phyloP scores from a whole-genome alignment of 2,329 filamentous ascomycete genomes.

The Dactylonectria estremocensis region DNA sequence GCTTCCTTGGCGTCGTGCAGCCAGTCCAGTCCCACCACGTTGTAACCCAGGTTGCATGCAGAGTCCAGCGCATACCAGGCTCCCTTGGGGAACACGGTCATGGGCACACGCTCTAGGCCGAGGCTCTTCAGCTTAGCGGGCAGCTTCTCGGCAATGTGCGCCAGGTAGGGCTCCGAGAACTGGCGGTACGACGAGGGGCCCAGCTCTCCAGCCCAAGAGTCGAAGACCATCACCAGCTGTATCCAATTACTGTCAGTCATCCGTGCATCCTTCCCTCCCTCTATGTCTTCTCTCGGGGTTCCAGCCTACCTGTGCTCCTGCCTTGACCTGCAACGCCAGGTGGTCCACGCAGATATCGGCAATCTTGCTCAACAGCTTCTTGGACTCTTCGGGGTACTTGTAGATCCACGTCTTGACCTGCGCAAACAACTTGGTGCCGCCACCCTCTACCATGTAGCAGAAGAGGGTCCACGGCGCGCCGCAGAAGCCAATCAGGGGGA shows the following conservation, averaged over 20 bases:
- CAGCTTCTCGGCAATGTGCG: conserved; percentile 85
- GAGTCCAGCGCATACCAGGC: conserved; percentile 95
- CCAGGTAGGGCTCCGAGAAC: conserved; percentile 89
- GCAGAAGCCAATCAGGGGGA: conserved; percentile 96
- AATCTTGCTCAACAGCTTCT: conserved; percentile 90
- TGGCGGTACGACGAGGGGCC: conserved; percentile 86
- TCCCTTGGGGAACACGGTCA: conserved; percentile 98
- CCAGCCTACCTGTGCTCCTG: conserved; percentile 83
- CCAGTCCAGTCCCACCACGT: conserved; percentile 97
- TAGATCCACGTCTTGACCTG: conserved; percentile 98
- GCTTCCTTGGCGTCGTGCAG: conserved; percentile 90
- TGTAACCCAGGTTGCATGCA: conserved; percentile 89
- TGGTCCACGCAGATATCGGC: conserved; percentile 96
- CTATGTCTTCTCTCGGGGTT: too few relatives aligned
- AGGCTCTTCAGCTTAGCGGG: conserved; percentile 82
- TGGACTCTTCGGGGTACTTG: conserved; percentile 85
- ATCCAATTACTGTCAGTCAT: background rate
- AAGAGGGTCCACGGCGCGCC: conserved; percentile 97
- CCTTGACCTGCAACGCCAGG: conserved; percentile 90
- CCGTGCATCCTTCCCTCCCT: background rate
- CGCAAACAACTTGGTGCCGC: conserved; percentile 94
- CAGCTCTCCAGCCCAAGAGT: conserved; percentile 97
- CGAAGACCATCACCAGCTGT: conserved; percentile 93
- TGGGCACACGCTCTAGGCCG: conserved; percentile 85
- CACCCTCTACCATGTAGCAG: conserved; percentile 99